phyloP scores from a whole-genome alignment of 192 early-diverging fungal species.

The Rhizoclosmatium sp. region DNA sequence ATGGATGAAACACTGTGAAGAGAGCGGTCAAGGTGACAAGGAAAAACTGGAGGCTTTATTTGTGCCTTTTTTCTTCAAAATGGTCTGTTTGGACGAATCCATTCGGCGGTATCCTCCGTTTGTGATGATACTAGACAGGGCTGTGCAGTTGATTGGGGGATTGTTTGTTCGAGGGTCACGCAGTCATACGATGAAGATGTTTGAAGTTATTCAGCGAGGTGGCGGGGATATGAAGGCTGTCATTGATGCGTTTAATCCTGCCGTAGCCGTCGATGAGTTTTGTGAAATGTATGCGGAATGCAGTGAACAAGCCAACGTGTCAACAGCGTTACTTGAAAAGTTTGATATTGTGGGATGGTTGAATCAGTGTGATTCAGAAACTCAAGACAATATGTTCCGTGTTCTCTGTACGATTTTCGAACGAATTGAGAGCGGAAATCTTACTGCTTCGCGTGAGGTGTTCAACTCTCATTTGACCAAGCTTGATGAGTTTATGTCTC shows the following conservation, averaged over 20 bases:
- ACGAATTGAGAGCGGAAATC: not conserved
- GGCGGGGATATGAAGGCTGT: slow-evolving; percentile 6
- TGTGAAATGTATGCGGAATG: slow-evolving; percentile 25
- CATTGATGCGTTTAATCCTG: slow-evolving; percentile 41
- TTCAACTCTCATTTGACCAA: slow-evolving; percentile 22
- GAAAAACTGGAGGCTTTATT: slow-evolving; percentile 4
- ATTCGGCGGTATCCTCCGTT: slow-evolving; percentile 36
- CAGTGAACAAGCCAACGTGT: not conserved
- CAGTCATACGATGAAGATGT: slow-evolving; percentile 33
- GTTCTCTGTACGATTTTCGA: slow-evolving; percentile 10
- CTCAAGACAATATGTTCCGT: not conserved
- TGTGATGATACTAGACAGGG: slow-evolving; percentile 8
- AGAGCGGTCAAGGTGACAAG: not conserved
- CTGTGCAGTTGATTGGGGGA: slow-evolving; percentile 27
- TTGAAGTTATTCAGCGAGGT: slow-evolving; percentile 25
- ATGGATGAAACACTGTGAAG: slow-evolving; percentile 15
- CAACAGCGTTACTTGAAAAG: not conserved
- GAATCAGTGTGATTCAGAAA: not conserved
- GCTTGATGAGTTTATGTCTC: not conserved
- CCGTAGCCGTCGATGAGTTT: slow-evolving; percentile 35
- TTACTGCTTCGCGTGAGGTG: not conserved
- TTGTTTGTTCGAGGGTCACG: slow-evolving; percentile 30
- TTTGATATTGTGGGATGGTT: slow-evolving; percentile 37
- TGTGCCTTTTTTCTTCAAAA: slow-evolving; percentile 30
- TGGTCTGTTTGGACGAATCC: not conserved